Conservation (phyloP, 2,329 filamentous ascomycete genomes). For the Ascochyta fabae region DNA sequence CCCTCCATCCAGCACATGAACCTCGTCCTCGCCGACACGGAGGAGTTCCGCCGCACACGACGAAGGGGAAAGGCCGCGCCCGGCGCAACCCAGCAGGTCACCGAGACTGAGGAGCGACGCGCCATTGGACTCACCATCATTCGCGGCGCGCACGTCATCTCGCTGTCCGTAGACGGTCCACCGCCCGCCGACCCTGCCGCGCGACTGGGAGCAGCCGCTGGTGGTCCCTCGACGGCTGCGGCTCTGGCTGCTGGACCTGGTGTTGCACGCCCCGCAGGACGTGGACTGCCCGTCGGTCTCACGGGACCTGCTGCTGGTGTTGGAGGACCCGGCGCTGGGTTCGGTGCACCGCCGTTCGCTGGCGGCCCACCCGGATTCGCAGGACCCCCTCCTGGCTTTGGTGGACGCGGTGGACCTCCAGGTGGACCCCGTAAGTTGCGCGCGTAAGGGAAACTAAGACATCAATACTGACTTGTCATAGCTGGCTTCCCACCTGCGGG, state of each 20-base stretch:
- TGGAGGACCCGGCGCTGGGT: slow-evolving; percentile 74
- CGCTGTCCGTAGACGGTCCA: slow-evolving; percentile 92
- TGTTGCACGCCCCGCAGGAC: slow-evolving; percentile 87
- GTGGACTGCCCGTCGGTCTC: slow-evolving; percentile 81
- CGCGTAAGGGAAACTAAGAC: background rate
- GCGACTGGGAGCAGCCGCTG: slow-evolving; percentile 78
- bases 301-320: slow-evolving; percentile 89
- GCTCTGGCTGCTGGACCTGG: slow-evolving; percentile 80
- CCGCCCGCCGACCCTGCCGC: slow-evolving; percentile 92
- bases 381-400: slow-evolving; percentile 46
- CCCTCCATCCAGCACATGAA: slow-evolving; percentile 83
- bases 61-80: slow-evolving; percentile 70
- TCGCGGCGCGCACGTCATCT: slow-evolving; percentile 92
- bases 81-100: slow-evolving; percentile 66
- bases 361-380: slow-evolving; percentile 48
- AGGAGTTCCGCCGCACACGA: slow-evolving; percentile 56
- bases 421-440: slow-evolving; percentile 44
- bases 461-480: slow-evolving; percentile 31
- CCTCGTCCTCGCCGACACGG: slow-evolving; percentile 95
- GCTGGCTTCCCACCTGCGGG: slow-evolving; percentile 55
- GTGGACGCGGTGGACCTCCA: slow-evolving; percentile 50
- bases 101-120: slow-evolving; percentile 95
- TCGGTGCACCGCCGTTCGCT: slow-evolving; percentile 52
- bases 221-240: slow-evolving; percentile 67
- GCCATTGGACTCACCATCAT: slow-evolving; percentile 95